phyloP scores from a whole-genome alignment of 2,329 filamentous ascomycete species.

The Pseudogymnoascus verrucosus region DNA sequence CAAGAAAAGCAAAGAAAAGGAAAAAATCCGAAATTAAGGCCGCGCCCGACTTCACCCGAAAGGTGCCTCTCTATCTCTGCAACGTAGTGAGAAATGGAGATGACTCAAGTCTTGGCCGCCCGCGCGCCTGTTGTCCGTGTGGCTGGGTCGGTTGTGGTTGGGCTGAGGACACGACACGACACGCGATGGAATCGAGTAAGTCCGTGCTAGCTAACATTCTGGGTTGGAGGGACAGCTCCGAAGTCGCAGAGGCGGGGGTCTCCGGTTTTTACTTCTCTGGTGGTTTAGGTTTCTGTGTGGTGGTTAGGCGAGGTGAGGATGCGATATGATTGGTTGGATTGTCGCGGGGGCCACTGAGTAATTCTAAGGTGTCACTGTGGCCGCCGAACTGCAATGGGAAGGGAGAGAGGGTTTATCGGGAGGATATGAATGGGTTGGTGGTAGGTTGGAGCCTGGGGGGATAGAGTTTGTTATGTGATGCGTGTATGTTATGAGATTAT shows the following conservation, averaged over 20 bases:
- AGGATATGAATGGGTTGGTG: neutral
- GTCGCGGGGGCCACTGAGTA: neutral
- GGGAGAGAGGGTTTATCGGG: neutral
- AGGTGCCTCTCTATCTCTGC: neutral
- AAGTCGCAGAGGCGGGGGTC: neutral
- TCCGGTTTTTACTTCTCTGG: neutral
- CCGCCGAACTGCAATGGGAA: neutral
- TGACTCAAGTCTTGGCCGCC: neutral
- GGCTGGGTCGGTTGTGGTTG: neutral
- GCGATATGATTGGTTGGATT: neutral
- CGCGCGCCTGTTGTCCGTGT: neutral
- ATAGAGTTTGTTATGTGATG: neutral
- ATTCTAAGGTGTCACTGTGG: neutral
- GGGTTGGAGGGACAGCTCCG: neutral
- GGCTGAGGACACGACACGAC: neutral
- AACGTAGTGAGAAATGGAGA: neutral
- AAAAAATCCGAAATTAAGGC: neutral
- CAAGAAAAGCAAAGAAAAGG: neutral
- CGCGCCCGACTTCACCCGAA: neutral
- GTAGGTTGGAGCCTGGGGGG: neutral
- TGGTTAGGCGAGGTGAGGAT: neutral
- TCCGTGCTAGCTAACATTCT: too few species aligned
- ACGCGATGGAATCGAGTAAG: neutral
- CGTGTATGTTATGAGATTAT: conserved; percentile 1
- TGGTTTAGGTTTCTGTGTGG: neutral